phyloP scores from a whole-genome alignment of 148 eudicot genomes.

The Persicaria maculosa region DNA sequence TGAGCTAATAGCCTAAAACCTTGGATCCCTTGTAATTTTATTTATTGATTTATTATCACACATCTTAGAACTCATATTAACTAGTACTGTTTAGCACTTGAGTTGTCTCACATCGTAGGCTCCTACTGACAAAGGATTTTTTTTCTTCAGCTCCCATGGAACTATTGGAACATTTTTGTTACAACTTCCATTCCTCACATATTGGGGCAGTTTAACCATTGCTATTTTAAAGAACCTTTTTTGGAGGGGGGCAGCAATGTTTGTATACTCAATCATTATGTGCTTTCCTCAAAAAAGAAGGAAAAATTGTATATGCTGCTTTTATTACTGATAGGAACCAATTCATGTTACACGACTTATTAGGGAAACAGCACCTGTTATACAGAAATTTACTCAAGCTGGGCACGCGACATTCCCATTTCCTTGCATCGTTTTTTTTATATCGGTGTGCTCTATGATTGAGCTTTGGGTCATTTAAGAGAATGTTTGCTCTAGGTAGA shows the following conservation, averaged over 20 bases:
- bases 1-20: too few relatives aligned
- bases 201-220: too few relatives aligned
- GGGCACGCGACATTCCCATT: background rate
- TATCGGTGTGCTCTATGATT: background rate
- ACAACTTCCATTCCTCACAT: too few relatives aligned
- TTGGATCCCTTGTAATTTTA: too few relatives aligned
- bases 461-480: background rate
- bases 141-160: too few relatives aligned
- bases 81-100: too few relatives aligned
- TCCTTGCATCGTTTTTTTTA: background rate
- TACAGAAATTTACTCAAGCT: background rate
- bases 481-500: slow-evolving; percentile 46
- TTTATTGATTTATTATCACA: too few relatives aligned
- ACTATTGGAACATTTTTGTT: too few relatives aligned
- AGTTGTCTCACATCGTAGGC: too few relatives aligned
- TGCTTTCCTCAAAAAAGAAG: background rate
- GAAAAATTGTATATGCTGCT: background rate
- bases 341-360: background rate
- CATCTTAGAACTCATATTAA: too few relatives aligned
- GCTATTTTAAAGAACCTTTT: too few relatives aligned
- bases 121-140: too few relatives aligned
- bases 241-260: background rate
- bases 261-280: background rate
- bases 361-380: background rate
- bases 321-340: background rate